Percentiles rank a stretch among this genome's conserved stretches.
Evolutionary conservation across 140 eudicot genomes (phyloP).

Genomic region (Cichorium intybus): DNA sequence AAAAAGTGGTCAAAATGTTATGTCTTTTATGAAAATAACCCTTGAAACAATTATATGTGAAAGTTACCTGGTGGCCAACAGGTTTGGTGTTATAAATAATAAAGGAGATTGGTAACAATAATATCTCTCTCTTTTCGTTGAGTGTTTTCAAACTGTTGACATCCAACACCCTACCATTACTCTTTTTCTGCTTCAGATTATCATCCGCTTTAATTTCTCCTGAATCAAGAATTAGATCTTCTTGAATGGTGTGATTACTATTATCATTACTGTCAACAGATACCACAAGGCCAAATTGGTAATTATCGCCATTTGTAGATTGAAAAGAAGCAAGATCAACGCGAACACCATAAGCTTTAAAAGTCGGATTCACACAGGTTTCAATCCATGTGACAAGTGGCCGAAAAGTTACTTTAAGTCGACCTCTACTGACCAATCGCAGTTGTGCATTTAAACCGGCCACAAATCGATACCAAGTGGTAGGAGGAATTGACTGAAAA

Average conservation of each 20-base stretch:
- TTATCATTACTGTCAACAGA: constrained; percentile 34
- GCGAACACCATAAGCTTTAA: constrained; percentile 55
- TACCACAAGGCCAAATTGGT: constrained; percentile 79
- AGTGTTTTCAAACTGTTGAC: constrained; percentile 53
- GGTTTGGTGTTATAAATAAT: constrained; percentile 90
- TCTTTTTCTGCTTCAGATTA: constrained; percentile 41
- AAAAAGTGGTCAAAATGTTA: too few species aligned
- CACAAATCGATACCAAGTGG: constrained; percentile 94
- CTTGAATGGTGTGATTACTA: constrained; percentile 20
- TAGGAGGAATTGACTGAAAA: constrained; percentile 81
- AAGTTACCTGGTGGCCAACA: constrained; percentile 88
- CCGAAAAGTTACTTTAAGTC: constrained; percentile 62
- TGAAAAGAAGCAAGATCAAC: constrained; percentile 87
- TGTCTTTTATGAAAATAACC: too few species aligned
- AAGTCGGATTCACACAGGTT: constrained; percentile 76
- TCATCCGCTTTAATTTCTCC: constrained; percentile 40
- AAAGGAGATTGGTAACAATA: constrained; percentile 64
- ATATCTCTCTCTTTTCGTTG: constrained; percentile 67
- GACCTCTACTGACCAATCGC: constrained; percentile 78
- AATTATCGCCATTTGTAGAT: constrained; percentile 60
- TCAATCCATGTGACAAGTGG: constrained; percentile 74
- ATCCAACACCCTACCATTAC: constrained; percentile 58
- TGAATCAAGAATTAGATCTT: constrained; percentile 29
- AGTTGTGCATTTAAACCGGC: constrained; percentile 96
- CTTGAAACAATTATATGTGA: too few species aligned